Percentiles rank a stretch among this genome's conserved stretches.
These are phyloP conservation scores for Vachellia collinsii DNA, from an alignment of 306 rosid genomes.

Conservation along the genomic window DNA sequence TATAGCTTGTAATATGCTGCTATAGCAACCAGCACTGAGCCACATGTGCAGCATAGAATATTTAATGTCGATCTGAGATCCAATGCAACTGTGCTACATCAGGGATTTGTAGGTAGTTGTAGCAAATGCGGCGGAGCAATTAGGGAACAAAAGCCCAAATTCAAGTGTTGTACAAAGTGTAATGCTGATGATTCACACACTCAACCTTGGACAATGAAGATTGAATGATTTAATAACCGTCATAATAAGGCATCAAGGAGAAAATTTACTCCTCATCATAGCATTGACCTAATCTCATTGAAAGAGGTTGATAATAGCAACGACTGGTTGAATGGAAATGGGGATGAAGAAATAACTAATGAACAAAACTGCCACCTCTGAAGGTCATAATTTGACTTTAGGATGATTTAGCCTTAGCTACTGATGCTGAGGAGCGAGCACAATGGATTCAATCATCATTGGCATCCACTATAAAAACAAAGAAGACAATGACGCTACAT, in stretches of 20 bases:
- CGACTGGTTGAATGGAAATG: background rate
- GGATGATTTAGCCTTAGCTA: background rate
- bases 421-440: background rate
- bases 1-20: background rate
- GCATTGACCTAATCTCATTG: background rate
- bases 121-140: background rate
- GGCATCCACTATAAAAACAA: background rate
- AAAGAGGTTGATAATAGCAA: background rate
- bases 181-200: background rate
- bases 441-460: background rate
- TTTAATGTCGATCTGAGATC: background rate
- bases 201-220: background rate
- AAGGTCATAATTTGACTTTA: background rate
- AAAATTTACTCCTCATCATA: background rate
- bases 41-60: background rate
- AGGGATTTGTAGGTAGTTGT: background rate
- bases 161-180: background rate
- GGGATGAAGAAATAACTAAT: background rate
- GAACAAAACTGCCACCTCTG: background rate
- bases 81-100: background rate
- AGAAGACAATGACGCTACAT: background rate
- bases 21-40: background rate
- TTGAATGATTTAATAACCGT: background rate
- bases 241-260: background rate
- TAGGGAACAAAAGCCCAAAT: background rate